Base-by-base conservation (phyloP, 495 filamentous ascomycete species). In the Poronia punctata region DNA sequence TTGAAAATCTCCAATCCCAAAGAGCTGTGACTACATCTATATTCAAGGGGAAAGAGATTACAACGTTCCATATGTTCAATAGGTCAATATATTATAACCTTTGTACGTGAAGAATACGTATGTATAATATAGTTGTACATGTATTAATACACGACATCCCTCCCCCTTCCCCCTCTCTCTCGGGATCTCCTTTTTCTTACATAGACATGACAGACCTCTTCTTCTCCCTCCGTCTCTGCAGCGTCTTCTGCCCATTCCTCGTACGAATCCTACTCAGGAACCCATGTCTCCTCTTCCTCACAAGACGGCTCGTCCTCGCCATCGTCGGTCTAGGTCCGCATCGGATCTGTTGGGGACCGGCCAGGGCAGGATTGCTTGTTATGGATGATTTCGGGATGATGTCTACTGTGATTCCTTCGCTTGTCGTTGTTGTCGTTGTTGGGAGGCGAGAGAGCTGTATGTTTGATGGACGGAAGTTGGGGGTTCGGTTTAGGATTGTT, bases 241-340 rank as follows among this genome's bases (percentile, higher is more conserved):
- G 43, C 37, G 45, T 65, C 50, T 62, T 66, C 39, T 51, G 49
- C 18, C 68, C 68, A 8, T 56, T 65, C 33, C 50, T 51, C 6
- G 63, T 60, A 40, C 45, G 46, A 10, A 62, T 35, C 18, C 67
- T 49, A 42, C 58, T 65, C n/a, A 72, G 42, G 46, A 71, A 72
- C 10, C 68, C 67, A 38, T 68, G 64, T 11, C 64, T 50, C 20
- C 68, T 47, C 59, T 71, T 71, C 52, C 68, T 65, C n/a, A 68
- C 45, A n/a, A 72, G 53, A n/a, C 68, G 58, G 28, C 51, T 66
- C 33, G 53, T 29, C 11, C 53, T 41, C 21, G 59, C 54, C 65
- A 70, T 63, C 25, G 65, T 71, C 23, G 65, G 51, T 17, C 66
- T 60, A 25, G 68, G 68, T 0, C 65, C 68, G 59, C 56, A 71